Percentiles rank a stretch among this genome's conserved stretches.
phyloP scores from a whole-genome alignment of 1,284 basidiomycete genomes.

The Flammula alnicola region DNA sequence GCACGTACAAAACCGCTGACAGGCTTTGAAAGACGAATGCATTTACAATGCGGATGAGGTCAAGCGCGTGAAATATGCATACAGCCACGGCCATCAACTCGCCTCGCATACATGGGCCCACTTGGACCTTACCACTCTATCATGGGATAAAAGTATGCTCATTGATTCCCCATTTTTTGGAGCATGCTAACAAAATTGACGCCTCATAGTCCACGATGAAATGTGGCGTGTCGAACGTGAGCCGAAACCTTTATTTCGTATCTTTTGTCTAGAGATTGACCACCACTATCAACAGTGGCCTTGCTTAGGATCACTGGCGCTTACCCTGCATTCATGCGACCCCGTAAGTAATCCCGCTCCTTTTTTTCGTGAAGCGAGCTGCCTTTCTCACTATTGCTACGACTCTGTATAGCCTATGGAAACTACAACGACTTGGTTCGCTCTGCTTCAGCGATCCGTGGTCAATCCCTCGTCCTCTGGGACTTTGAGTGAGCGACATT shows the following conservation, averaged over 20 bases:
- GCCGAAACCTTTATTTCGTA: constrained; percentile 9
- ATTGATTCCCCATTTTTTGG: constrained; percentile 16
- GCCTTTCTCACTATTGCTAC: not conserved
- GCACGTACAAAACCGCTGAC: not conserved
- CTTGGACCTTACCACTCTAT: constrained; percentile 46
- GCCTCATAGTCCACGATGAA: constrained; percentile 34
- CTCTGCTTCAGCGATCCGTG: constrained; percentile 44
- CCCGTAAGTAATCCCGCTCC: constrained; percentile 35
- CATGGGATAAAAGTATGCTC: constrained; percentile 41
- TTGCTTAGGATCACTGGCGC: constrained; percentile 49
- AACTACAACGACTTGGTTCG: constrained; percentile 53
- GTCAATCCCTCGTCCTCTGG: constrained; percentile 44
- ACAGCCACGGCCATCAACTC: constrained; percentile 50
- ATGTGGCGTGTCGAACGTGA: constrained; percentile 50
- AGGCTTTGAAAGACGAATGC: constrained; percentile 43
- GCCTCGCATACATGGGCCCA: constrained; percentile 63
- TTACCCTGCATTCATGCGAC: constrained; percentile 51
- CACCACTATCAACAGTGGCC: constrained; percentile 38
- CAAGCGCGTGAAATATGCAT: constrained; percentile 39
- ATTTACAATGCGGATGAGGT: constrained; percentile 50
- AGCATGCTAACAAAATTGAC: not conserved
- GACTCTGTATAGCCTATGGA: constrained; percentile 45
- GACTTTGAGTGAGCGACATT: constrained; percentile 47
- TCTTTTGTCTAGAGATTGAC: not conserved
- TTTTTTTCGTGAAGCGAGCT: not conserved